Percentiles rank a stretch among this genome's conserved stretches.
Evolutionary conservation across 1,139 yeast genomes (phyloP).

Genomic region (Geotrichum histeridarum): DNA sequence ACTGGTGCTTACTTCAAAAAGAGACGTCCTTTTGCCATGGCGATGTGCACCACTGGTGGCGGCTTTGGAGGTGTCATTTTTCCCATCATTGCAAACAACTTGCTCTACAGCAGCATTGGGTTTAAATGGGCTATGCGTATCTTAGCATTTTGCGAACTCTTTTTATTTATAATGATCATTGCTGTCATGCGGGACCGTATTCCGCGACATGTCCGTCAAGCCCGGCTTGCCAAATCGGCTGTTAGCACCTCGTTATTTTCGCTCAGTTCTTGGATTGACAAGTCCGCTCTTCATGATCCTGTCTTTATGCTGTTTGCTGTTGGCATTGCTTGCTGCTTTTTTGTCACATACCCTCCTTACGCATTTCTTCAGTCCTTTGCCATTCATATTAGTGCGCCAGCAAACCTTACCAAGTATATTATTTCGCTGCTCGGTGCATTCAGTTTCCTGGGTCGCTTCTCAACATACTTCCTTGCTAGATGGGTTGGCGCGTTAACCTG

Average conservation of each 20-base stretch:
- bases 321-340: conserved; percentile 15
- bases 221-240: background rate
- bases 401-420: conserved; percentile 9
- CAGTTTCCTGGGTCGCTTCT: conserved; percentile 16
- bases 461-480: conserved; percentile 7
- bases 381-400: background rate
- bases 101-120: conserved; percentile 41
- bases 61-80: conserved; percentile 55
- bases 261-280: conserved; percentile 15
- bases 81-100: conserved; percentile 39
- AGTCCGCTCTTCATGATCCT: conserved; percentile 14
- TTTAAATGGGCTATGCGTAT: conserved; percentile 46
- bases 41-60: conserved; percentile 53
- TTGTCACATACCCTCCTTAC: conserved; percentile 14
- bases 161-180: background rate
- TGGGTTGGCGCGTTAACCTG: conserved; percentile 17
- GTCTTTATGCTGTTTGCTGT: conserved; percentile 15
- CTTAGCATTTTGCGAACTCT: conserved; percentile 27
- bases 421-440: conserved; percentile 13
- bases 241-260: conserved; percentile 7
- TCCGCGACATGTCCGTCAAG: conserved; percentile 9
- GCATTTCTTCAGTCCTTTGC: conserved; percentile 18
- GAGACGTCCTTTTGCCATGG: conserved; percentile 50
- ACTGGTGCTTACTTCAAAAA: conserved; percentile 39
- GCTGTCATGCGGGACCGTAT: conserved; percentile 6